These are phyloP conservation scores for Eragrostis curvula DNA, from an alignment of 176 grass and related monocot species.

Conservation along the genomic window DNA sequence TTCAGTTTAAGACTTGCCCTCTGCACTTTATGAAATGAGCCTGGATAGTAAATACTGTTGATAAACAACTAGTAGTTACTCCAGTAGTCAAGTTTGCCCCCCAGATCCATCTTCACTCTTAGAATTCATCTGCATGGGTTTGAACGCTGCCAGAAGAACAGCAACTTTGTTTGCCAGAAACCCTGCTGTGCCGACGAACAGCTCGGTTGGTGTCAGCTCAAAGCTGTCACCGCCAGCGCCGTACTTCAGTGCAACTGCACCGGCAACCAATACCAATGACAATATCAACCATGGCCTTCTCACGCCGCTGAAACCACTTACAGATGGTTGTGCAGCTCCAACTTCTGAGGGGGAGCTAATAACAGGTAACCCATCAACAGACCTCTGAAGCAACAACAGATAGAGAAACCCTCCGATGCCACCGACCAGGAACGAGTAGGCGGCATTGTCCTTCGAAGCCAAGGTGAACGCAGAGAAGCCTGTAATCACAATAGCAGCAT, in stretches of 20 bases:
- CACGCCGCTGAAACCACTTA: constrained; percentile 38
- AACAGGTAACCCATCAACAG: constrained; percentile 68
- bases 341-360: constrained; percentile 46
- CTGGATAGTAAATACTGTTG: constrained; percentile 17
- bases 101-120: constrained; percentile 41
- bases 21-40: neutral
- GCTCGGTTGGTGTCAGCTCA: constrained; percentile 55
- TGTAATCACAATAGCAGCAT: constrained; percentile 65
- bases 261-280: constrained; percentile 52
- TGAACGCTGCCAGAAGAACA: constrained; percentile 82
- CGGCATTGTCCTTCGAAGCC: constrained; percentile 53
- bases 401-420: constrained; percentile 87
- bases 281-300: constrained; percentile 82
- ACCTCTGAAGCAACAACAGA: constrained; percentile 75
- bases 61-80: neutral
- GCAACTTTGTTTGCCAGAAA: constrained; percentile 73
- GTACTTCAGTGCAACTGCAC: constrained; percentile 59
- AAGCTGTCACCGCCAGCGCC: constrained; percentile 54
- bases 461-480: constrained; percentile 73
- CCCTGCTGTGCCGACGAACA: constrained; percentile 65
- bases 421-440: constrained; percentile 73
- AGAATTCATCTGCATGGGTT: constrained; percentile 65
- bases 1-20: neutral
- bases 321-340: constrained; percentile 18
- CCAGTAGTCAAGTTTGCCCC: neutral